Evolutionary conservation across 768 basidiomycete species (phyloP).

Genomic region (Xanthoconium purpureum): DNA sequence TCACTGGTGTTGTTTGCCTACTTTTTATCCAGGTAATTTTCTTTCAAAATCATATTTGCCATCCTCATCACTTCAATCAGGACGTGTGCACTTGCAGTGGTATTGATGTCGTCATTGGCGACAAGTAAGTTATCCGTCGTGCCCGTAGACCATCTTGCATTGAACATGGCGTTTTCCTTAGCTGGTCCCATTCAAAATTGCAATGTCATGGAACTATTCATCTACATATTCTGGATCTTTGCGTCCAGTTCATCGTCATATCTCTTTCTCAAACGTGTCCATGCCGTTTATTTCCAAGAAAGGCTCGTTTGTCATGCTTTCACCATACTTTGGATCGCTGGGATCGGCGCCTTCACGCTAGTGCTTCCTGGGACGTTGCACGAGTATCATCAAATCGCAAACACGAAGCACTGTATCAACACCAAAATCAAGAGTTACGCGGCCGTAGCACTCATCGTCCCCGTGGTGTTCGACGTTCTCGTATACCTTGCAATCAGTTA

Average conservation of each 20-base stretch:
- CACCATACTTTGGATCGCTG: slow-evolving; percentile 33
- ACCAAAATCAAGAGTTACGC: slow-evolving; percentile 20
- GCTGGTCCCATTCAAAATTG: slow-evolving; percentile 26
- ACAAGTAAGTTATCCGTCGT: slow-evolving; percentile 16
- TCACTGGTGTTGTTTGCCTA: slow-evolving; percentile 22
- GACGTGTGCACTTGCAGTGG: slow-evolving; percentile 17
- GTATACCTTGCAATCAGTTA: slow-evolving; percentile 35
- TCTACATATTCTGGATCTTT: slow-evolving; percentile 18
- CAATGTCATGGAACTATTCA: slow-evolving; percentile 11
- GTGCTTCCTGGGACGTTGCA: slow-evolving; percentile 26
- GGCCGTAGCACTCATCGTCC: slow-evolving; percentile 27
- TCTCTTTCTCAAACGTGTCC: slow-evolving; percentile 39
- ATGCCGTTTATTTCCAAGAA: slow-evolving; percentile 32
- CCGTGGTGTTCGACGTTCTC: slow-evolving; percentile 31
- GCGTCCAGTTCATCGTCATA: slow-evolving; percentile 29
- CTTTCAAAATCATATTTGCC: background rate
- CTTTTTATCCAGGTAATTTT: slow-evolving; percentile 20
- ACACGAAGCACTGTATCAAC: slow-evolving; percentile 35
- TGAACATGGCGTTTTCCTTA: background rate
- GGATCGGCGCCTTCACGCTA: slow-evolving; percentile 25
- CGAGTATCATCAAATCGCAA: slow-evolving; percentile 28
- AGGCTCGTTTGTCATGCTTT: slow-evolving; percentile 21
- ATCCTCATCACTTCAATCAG: slow-evolving; percentile 12
- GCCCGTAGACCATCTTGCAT: background rate
- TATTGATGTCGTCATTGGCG: slow-evolving; percentile 13